Conservation (phyloP, 1,284 basidiomycete genomes). For the Apiotrichum montevideense region DNA sequence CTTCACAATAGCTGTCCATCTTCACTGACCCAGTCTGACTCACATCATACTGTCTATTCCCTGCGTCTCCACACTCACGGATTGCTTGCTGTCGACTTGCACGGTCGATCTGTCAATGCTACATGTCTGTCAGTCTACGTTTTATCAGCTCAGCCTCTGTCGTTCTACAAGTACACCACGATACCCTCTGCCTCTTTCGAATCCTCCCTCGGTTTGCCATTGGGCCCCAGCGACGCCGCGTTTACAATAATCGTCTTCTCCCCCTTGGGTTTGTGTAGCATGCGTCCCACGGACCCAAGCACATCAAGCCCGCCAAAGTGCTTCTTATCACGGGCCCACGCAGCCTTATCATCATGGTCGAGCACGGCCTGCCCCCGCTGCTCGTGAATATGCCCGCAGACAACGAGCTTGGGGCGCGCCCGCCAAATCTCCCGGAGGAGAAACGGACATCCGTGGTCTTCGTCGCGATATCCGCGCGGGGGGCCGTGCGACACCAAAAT, state of each 20-base stretch:
- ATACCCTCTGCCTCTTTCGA: not conserved
- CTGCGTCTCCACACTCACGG: too few species aligned
- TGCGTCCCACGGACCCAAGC: not conserved
- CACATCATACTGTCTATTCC: too few species aligned
- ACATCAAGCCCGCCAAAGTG: not conserved
- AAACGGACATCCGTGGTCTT: not conserved
- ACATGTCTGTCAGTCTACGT: too few species aligned
- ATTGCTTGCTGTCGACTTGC: too few species aligned
- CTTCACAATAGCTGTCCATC: too few species aligned
- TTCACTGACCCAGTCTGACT: too few species aligned
- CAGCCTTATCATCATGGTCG: not conserved
- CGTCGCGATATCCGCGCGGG: not conserved
- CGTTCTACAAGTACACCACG: not conserved
- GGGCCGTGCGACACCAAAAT: not conserved
- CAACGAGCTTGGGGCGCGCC: not conserved
- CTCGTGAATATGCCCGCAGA: not conserved
- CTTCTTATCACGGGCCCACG: not conserved
- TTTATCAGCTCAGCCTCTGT: too few species aligned
- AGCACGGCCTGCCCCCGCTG: not conserved
- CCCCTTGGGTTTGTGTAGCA: not conserved
- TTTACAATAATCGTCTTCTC: not conserved
- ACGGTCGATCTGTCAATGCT: too few species aligned
- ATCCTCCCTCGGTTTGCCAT: not conserved
- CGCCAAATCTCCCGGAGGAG: constrained; percentile 1
- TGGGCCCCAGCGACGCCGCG: not conserved